Evolutionary conservation across 768 basidiomycete genomes (phyloP).

Genomic region (Hypsizygus marmoreus): DNA sequence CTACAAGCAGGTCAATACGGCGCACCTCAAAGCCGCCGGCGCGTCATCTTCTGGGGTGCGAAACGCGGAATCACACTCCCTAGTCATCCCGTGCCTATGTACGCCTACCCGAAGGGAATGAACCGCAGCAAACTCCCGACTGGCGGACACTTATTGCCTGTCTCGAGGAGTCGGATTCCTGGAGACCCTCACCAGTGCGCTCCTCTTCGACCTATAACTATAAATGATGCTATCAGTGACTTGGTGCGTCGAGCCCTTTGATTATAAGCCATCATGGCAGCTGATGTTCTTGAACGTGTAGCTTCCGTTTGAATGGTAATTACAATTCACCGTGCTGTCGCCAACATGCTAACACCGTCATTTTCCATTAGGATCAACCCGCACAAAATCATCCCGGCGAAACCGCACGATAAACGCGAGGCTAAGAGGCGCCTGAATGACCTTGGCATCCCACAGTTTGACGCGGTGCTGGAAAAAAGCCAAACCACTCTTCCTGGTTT

Average conservation of each 20-base stretch:
- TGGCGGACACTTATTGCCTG: constrained; percentile 39
- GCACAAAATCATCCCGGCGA: constrained; percentile 38
- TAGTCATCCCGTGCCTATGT: constrained; percentile 64
- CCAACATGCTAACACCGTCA: neutral
- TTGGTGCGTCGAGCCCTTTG: constrained; percentile 47
- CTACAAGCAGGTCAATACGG: constrained; percentile 76
- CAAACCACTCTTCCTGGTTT: constrained; percentile 46
- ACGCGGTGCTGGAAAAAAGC: constrained; percentile 30
- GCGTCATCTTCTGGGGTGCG: constrained; percentile 72
- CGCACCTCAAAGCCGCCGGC: constrained; percentile 63
- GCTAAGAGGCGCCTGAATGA: constrained; percentile 34
- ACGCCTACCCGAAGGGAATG: constrained; percentile 42
- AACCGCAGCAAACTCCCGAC: constrained; percentile 44
- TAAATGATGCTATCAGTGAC: constrained; percentile 69
- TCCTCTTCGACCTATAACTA: constrained; percentile 58
- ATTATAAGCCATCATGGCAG: too few species aligned
- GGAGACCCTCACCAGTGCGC: constrained; percentile 52
- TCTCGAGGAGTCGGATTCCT: constrained; percentile 43
- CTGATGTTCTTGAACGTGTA: too few species aligned
- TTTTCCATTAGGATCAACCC: constrained; percentile 55
- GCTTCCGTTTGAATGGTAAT: constrained; percentile 9
- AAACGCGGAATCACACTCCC: constrained; percentile 59
- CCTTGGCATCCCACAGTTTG: constrained; percentile 49
- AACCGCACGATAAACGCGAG: constrained; percentile 33
- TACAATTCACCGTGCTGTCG: constrained; percentile 42